These are phyloP conservation scores for Xylaria palmicola DNA, from an alignment of 495 filamentous ascomycete genomes.

Conservation along the genomic window DNA sequence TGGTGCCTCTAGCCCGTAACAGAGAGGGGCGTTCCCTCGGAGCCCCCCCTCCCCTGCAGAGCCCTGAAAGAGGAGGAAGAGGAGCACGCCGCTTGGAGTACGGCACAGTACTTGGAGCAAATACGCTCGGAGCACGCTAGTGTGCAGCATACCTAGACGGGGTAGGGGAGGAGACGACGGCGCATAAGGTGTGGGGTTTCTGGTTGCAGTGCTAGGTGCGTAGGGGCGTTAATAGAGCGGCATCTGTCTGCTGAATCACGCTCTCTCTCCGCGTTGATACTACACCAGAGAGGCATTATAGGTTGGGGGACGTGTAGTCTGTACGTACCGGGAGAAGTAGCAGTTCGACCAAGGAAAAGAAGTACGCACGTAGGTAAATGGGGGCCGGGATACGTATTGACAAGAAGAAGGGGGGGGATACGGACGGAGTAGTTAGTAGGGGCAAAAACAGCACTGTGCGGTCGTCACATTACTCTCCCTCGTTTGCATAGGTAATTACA, in stretches of 20 bases:
- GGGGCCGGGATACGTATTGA: not conserved
- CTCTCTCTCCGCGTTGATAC: constrained; percentile 4
- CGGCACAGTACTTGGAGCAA: not conserved
- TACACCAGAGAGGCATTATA: not conserved
- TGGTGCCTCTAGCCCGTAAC: not conserved
- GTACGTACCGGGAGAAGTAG: not conserved
- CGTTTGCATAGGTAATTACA: not conserved
- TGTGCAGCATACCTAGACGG: not conserved
- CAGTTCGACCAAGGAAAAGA: not conserved
- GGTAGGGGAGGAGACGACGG: not conserved
- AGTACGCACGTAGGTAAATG: not conserved
- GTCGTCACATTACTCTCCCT: not conserved
- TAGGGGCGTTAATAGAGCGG: constrained; percentile 11
- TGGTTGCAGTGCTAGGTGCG: constrained; percentile 10
- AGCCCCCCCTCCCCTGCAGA: not conserved
- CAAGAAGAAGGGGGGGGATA: not conserved
- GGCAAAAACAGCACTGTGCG: constrained; percentile 6
- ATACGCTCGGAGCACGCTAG: not conserved
- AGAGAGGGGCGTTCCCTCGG: not conserved
- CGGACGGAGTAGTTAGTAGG: not conserved
- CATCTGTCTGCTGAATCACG: constrained; percentile 8
- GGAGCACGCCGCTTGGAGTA: not conserved
- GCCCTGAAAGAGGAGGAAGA: constrained; percentile 5
- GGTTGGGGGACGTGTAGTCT: constrained; percentile 3
- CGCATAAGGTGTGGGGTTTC: not conserved